phyloP scores from a whole-genome alignment of 495 filamentous ascomycete species.

The Neurospora pannonica region DNA sequence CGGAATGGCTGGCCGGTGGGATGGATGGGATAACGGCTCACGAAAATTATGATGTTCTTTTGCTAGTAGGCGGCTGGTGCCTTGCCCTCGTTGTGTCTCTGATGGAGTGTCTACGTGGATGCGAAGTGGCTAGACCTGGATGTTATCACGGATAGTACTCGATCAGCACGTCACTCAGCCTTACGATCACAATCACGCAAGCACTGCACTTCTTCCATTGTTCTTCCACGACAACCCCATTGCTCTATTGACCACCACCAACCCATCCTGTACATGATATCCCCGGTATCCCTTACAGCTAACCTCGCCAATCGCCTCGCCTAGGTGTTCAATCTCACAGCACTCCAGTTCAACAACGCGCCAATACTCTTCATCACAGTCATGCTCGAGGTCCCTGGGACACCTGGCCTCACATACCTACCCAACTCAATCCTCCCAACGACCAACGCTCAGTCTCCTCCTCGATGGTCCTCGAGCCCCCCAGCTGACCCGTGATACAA shows the following conservation, averaged over 20 bases:
- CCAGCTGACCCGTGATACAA: no score
- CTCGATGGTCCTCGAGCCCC: no score
- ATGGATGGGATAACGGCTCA: neutral
- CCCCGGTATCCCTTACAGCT: neutral
- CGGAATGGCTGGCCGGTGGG: neutral
- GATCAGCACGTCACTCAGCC: neutral
- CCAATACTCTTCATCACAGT: neutral
- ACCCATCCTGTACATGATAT: neutral
- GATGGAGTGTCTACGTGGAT: neutral
- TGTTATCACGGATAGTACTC: neutral
- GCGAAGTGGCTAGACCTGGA: neutral
- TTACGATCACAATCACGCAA: neutral
- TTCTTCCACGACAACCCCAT: neutral
- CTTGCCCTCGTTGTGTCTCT: neutral
- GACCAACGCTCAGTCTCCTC: no score
- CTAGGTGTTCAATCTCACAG: neutral
- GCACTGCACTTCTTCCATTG: neutral
- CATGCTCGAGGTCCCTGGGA: no score
- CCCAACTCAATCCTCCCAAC: no score
- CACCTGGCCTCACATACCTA: neutral
- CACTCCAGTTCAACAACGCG: neutral
- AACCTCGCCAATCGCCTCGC: neutral
- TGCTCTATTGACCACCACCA: neutral
- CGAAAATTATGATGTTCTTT: neutral
- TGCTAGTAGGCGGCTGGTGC: neutral